Conservation (phyloP, 352 stramenopile species). For the Phytophthora fragariae region DNA sequence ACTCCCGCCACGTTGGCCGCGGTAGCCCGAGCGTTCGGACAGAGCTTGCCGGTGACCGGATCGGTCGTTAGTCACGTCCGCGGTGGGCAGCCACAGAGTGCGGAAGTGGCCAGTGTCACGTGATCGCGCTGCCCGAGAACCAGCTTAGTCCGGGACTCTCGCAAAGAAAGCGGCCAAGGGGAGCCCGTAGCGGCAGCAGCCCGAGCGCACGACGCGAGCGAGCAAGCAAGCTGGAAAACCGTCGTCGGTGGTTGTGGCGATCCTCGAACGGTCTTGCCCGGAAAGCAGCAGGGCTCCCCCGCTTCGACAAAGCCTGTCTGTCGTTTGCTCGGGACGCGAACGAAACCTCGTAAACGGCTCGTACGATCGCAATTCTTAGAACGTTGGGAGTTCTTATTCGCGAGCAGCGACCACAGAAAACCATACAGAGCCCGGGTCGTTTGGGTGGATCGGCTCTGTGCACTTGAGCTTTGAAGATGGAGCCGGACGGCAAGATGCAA, state of each 20-base stretch:
- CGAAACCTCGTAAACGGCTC: conserved; percentile 29
- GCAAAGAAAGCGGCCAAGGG: conserved; percentile 5
- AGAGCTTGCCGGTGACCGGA: conserved; percentile 8
- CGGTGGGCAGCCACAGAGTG: conserved; percentile 9
- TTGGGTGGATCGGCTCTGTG: conserved; percentile 28
- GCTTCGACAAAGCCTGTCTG: conserved; percentile 12
- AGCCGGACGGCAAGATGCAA: conserved; percentile 24
- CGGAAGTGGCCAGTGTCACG: conserved; percentile 38
- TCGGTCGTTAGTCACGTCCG: conserved; percentile 11
- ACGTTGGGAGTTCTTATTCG: conserved; percentile 20
- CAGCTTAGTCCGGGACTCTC: conserved; percentile 16
- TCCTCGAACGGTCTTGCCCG: too few species aligned
- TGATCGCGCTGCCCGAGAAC: conserved; percentile 17
- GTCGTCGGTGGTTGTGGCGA: too few species aligned
- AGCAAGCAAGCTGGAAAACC: conserved; percentile 8
- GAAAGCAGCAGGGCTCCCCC: conserved; percentile 1
- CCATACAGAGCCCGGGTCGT: conserved; percentile 2
- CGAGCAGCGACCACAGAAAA: conserved; percentile 20
- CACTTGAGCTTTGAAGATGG: conserved; percentile 41
- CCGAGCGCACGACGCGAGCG: conserved; percentile 2
- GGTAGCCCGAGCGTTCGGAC: conserved; percentile 15
- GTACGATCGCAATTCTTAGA: conserved; percentile 20
- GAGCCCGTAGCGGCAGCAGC: background rate
- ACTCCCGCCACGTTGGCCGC: conserved; percentile 21
- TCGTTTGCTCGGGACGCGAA: conserved; percentile 42